Percentiles rank a stretch among this genome's conserved stretches.
Evolutionary conservation across 1,284 basidiomycete species (phyloP).

Genomic region (Cryptococcus wingfieldii): DNA sequence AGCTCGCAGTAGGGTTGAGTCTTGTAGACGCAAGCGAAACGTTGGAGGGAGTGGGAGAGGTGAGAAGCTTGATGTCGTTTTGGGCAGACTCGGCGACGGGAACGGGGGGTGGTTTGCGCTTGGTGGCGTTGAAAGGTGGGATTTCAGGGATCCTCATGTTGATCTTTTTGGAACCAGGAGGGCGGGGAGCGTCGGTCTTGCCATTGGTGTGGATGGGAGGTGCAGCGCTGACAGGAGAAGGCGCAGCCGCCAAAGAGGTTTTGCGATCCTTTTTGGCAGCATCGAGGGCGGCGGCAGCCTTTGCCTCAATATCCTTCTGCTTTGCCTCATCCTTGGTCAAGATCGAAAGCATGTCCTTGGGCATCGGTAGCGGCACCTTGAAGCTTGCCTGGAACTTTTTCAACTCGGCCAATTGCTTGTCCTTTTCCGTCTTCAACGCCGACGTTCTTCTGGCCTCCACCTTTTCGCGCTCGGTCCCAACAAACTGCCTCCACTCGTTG

Average conservation of each 20-base stretch:
- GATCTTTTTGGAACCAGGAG: conserved; percentile 44
- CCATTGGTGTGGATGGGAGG: conserved; percentile 9
- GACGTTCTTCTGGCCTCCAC: conserved; percentile 86
- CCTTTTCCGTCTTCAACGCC: conserved; percentile 73
- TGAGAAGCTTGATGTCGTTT: conserved; percentile 26
- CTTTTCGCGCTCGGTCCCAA: conserved; percentile 80
- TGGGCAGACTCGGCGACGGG: conserved; percentile 38
- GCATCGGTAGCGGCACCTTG: conserved; percentile 92
- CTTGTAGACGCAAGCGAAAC: conserved; percentile 45
- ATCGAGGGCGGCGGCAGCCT: conserved; percentile 60
- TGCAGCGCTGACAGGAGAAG: conserved; percentile 13
- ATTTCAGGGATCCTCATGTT: conserved; percentile 71
- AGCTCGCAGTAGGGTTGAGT: conserved; percentile 71
- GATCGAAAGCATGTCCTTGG: conserved; percentile 88
- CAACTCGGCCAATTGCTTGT: conserved; percentile 66
- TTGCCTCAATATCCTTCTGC: conserved; percentile 75
- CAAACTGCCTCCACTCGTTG: conserved; percentile 72
- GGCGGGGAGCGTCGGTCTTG: conserved; percentile 33
- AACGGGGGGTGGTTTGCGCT: conserved; percentile 40
- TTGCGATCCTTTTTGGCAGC: conserved; percentile 51
- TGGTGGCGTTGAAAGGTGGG: conserved; percentile 79
- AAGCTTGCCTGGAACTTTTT: conserved; percentile 88
- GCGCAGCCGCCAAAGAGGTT: conserved; percentile 11
- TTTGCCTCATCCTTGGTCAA: conserved; percentile 84
- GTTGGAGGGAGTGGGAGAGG: conserved; percentile 51